Evolutionary conservation across 2,329 filamentous ascomycete species (phyloP).

Genomic region (Trichoderma sp.): DNA sequence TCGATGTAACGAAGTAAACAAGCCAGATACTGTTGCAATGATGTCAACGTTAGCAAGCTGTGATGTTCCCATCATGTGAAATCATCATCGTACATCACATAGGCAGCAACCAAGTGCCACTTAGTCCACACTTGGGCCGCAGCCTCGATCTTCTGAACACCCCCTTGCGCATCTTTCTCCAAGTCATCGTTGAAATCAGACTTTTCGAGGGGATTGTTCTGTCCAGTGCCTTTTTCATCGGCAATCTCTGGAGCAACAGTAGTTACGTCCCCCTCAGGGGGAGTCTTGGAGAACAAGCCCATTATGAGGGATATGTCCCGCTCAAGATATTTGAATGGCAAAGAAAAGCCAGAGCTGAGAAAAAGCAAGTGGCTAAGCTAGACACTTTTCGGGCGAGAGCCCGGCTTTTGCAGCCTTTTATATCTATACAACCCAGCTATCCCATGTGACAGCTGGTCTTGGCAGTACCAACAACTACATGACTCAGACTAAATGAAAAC

Average conservation of each 20-base stretch:
- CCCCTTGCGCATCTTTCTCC: conserved; percentile 37
- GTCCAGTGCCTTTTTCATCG: not conserved
- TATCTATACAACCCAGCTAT: not conserved
- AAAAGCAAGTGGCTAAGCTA: not conserved
- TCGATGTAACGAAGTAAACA: conserved; percentile 39
- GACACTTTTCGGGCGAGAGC: conserved; percentile 3
- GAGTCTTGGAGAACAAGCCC: conserved; percentile 7
- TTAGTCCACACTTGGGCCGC: conserved; percentile 37
- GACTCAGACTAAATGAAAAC: not conserved
- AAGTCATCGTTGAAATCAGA: not conserved
- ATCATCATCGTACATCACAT: conserved; percentile 37
- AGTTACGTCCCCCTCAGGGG: not conserved
- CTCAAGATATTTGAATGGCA: not conserved
- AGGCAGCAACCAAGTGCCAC: conserved; percentile 42
- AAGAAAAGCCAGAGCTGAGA: not conserved
- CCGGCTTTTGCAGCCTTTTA: not conserved
- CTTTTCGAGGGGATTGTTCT: conserved; percentile 29
- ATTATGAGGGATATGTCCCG: conserved; percentile 1
- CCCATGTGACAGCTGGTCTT: not conserved
- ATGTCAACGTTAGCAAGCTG: not conserved
- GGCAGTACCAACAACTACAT: not conserved
- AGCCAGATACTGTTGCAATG: conserved; percentile 36
- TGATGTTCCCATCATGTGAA: not conserved
- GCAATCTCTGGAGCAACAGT: not conserved
- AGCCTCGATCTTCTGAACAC: conserved; percentile 48